Conservation (phyloP, 2,329 filamentous ascomycete genomes). For the Coniochaeta sp. region DNA sequence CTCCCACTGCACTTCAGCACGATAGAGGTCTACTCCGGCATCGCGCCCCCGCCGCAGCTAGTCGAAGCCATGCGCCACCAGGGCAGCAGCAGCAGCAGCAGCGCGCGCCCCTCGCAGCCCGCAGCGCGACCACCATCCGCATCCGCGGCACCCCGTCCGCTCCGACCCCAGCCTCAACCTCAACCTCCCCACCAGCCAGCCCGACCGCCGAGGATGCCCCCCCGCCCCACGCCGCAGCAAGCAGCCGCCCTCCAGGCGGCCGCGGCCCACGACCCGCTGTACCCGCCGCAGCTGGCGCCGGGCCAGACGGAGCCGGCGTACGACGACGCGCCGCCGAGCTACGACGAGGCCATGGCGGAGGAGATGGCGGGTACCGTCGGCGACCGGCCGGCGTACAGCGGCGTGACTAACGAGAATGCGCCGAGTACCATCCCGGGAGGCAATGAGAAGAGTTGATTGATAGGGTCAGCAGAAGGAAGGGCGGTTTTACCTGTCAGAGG, state of each 20-base stretch:
- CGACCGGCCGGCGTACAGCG: conserved; percentile 58
- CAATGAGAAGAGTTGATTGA: conserved; percentile 28
- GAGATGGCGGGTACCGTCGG: conserved; percentile 57
- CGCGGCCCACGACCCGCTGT: conserved; percentile 38
- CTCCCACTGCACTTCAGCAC: conserved; percentile 69
- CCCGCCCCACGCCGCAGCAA: conserved; percentile 26
- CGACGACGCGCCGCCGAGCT: conserved; percentile 86
- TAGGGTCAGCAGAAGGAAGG: too few species aligned
- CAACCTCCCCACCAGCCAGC: conserved; percentile 9
- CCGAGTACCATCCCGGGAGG: conserved; percentile 35
- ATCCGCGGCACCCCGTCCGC: neutral
- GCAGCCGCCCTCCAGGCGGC: neutral
- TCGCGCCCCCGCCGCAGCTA: conserved; percentile 70
- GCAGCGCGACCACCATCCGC: conserved; percentile 16
- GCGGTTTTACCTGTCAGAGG: too few species aligned
- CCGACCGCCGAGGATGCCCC: conserved; percentile 22
- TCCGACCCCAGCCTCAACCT: conserved; percentile 7
- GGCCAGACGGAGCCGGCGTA: conserved; percentile 32
- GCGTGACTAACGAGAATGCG: conserved; percentile 53
- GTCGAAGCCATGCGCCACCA: conserved; percentile 47
- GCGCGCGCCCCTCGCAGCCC: conserved; percentile 6
- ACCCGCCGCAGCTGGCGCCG: conserved; percentile 45
- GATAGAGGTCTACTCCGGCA: conserved; percentile 79
- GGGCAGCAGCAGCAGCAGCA: too few species aligned
- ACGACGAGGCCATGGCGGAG: conserved; percentile 86